phyloP scores from a whole-genome alignment of 179 eudicot species.

The Drosera spatulata region DNA sequence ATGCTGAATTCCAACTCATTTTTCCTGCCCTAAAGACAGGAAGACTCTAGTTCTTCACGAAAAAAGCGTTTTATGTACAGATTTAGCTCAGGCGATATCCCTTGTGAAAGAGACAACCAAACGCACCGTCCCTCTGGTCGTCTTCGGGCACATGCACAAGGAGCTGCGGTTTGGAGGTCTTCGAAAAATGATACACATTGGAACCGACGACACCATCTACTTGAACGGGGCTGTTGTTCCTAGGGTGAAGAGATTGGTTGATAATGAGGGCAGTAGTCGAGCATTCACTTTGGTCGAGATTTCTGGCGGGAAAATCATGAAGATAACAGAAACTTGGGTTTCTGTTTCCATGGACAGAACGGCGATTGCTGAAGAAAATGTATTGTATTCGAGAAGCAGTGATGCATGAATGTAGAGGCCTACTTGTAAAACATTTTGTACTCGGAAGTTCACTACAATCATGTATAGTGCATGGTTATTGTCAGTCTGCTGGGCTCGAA shows the following conservation, averaged over 20 bases:
- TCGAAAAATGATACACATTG: constrained; percentile 66
- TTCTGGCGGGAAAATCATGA: constrained; percentile 30
- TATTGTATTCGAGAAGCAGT: constrained; percentile 24
- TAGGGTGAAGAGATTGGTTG: constrained; percentile 33
- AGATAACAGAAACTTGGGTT: constrained; percentile 81
- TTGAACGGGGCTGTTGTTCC: constrained; percentile 91
- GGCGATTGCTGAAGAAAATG: constrained; percentile 34
- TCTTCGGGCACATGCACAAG: constrained; percentile 98
- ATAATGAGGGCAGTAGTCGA: constrained; percentile 34
- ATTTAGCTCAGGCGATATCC: constrained; percentile 60
- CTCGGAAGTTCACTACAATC: no score
- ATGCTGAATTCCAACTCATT: not conserved
- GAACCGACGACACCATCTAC: constrained; percentile 53
- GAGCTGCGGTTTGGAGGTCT: constrained; percentile 48
- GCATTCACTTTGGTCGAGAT: constrained; percentile 70
- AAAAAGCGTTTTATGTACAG: constrained; percentile 40
- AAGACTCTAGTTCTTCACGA: not conserved
- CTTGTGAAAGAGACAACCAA: constrained; percentile 46
- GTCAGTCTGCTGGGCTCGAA: no score
- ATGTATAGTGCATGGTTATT: no score
- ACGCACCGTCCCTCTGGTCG: constrained; percentile 56
- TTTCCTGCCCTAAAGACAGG: not conserved
- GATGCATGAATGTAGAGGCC: not conserved
- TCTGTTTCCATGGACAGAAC: constrained; percentile 34
- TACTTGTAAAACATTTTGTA: no score